Evolutionary conservation across 176 grass and related monocot species (phyloP).

Genomic region (Phyllostachys edulis): DNA sequence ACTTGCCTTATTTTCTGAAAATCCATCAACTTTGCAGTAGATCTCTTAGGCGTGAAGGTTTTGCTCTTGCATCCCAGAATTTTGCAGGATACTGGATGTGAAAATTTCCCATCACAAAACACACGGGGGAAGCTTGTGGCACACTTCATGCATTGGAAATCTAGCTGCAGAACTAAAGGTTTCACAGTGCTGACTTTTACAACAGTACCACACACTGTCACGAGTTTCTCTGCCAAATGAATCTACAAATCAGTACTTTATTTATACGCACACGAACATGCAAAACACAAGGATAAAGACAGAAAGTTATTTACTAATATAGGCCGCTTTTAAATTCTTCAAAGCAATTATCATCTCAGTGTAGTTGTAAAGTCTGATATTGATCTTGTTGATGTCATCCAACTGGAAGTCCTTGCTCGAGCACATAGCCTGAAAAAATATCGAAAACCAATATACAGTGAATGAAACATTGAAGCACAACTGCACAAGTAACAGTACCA

Average conservation of each 20-base stretch:
- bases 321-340: conserved; percentile 81
- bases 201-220: conserved; percentile 73
- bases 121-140: conserved; percentile 24
- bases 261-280: background rate
- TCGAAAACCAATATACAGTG: conserved; percentile 4
- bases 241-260: conserved; percentile 34
- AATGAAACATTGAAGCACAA: background rate
- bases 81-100: conserved; percentile 60
- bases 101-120: conserved; percentile 88
- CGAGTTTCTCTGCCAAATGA: conserved; percentile 68
- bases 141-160: conserved; percentile 76
- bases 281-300: background rate
- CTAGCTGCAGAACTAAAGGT: conserved; percentile 63
- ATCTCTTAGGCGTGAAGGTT: conserved; percentile 64
- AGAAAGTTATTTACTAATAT: conserved; percentile 60
- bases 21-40: conserved; percentile 74
- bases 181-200: conserved; percentile 91
- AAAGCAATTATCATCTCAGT: conserved; percentile 49
- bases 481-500: background rate
- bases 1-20: conserved; percentile 94
- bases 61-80: conserved; percentile 79
- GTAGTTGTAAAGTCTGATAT: conserved; percentile 86
- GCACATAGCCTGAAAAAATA: conserved; percentile 45
- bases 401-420: conserved; percentile 23
- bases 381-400: conserved; percentile 55